Evolutionary conservation across 2,329 filamentous ascomycete genomes (phyloP).

Genomic region (Bipolaris oryzae): DNA sequence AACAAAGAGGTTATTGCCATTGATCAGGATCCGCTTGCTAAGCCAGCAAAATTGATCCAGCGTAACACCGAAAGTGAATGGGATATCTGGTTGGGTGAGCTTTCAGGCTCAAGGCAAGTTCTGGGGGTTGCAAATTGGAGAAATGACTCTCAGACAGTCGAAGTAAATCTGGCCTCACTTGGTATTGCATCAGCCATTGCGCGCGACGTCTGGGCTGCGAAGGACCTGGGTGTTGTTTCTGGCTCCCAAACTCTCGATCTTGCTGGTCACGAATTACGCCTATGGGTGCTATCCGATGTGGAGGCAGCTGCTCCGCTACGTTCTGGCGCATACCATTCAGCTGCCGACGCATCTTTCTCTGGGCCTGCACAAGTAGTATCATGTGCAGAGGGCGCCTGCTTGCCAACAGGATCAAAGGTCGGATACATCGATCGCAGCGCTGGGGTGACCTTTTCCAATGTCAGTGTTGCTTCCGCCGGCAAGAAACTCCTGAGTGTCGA

Average conservation of each 20-base stretch:
- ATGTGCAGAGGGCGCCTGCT: slow-evolving; percentile 36
- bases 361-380: slow-evolving; percentile 34
- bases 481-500: slow-evolving; percentile 47
- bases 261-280: slow-evolving; percentile 37
- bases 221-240: slow-evolving; percentile 25
- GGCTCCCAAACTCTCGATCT: slow-evolving; percentile 24
- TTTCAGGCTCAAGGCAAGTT: slow-evolving; percentile 44
- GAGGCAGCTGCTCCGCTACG: slow-evolving; percentile 14
- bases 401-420: slow-evolving; percentile 43
- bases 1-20: slow-evolving; percentile 63
- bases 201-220: slow-evolving; percentile 46
- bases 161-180: slow-evolving; percentile 39
- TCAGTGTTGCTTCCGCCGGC: slow-evolving; percentile 31
- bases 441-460: slow-evolving; percentile 35
- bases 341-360: slow-evolving; percentile 36
- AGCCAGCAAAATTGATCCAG: slow-evolving; percentile 58
- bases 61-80: slow-evolving; percentile 48
- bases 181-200: slow-evolving; percentile 44
- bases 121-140: slow-evolving; percentile 49
- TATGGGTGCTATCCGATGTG: slow-evolving; percentile 47
- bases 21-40: slow-evolving; percentile 62
- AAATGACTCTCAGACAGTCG: slow-evolving; percentile 40
- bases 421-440: slow-evolving; percentile 37
- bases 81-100: slow-evolving; percentile 49
- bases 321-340: slow-evolving; percentile 38